Percentiles rank a stretch among this genome's conserved stretches.
phyloP scores from a whole-genome alignment of 1,284 basidiomycete species.

The Takashimella tepidaria region DNA sequence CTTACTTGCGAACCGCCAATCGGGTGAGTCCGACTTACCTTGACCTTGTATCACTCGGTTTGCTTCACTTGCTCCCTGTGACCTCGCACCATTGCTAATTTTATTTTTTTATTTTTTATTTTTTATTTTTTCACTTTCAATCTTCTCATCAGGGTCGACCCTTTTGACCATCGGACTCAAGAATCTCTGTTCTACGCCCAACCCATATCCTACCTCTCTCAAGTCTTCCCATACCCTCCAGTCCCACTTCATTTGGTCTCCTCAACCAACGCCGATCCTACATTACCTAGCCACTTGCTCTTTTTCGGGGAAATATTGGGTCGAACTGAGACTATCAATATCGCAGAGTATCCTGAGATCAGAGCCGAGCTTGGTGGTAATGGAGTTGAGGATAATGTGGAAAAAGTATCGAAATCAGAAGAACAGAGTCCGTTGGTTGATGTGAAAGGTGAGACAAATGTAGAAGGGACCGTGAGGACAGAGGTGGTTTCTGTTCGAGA shows the following conservation, averaged over 20 bases:
- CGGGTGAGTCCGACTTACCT: constrained; percentile 54
- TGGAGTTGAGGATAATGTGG: too few relatives aligned
- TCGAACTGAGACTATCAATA: constrained; percentile 39
- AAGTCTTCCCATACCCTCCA: constrained; percentile 54
- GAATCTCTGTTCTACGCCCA: constrained; percentile 75
- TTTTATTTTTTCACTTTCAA: too few relatives aligned
- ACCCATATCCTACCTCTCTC: constrained; percentile 61
- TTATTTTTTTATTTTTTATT: too few relatives aligned
- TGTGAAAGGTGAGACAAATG: constrained; percentile 8
- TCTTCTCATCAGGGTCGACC: constrained; percentile 2
- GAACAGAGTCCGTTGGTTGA: constrained; percentile 6
- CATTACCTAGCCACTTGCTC: constrained; percentile 65
- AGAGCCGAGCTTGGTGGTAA: too few relatives aligned
- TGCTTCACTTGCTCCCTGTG: too few relatives aligned
- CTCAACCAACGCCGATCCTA: neutral
- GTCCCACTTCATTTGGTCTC: constrained; percentile 11
- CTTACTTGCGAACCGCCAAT: constrained; percentile 88
- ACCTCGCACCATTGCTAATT: too few relatives aligned
- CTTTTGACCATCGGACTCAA: constrained; percentile 64
- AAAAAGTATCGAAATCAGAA: too few relatives aligned
- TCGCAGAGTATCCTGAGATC: too few relatives aligned
- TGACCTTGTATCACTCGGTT: too few relatives aligned
- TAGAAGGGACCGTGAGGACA: neutral
- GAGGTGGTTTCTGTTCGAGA: constrained; percentile 49
- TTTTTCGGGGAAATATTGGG: constrained; percentile 70